Evolutionary conservation across 75 land plant species (phyloP), one percentile per base, ranked within the genome.

Genomic region (Sequoiadendron giganteum): DNA sequence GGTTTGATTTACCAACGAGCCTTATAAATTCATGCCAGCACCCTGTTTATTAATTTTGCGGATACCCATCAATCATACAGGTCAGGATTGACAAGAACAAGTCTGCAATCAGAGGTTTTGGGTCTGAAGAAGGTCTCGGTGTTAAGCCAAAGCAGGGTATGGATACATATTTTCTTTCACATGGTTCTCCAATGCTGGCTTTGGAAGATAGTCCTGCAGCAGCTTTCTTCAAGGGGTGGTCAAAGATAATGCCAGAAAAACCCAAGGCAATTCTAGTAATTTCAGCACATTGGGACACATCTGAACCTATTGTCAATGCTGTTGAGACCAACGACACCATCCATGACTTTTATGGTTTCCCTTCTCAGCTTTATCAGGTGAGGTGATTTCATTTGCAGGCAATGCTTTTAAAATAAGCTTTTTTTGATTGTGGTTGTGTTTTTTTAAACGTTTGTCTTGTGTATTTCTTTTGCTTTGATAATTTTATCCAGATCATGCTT

Each of bases 251-350:
- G 14, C 30, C 84, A 40, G 85, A 86, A 49, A 92, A 86, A 86
- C 97, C 99, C 58, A 94, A 90, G 79, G 91, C 96, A 21, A 94
- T 97, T 70, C 91, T 96, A 13, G 86, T 92, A 56, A 89, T 97
- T 54, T 97, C 99, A 56, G 97, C 88, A 15, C 97, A 96, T 87
- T 97, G 99, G 97, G 92, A 96, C 68, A 95, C 96, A 84, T 28
- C 83, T 2, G 94, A 89, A 1, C 99, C 96, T 39, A 40, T 89
- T 48, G 95, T 97, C 73, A 91, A 87, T 70, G 87, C 61, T 87
- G 88, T 95, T 77, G 77, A 70, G 45, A 87, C 30, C 38, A 90
- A 93, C 83, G 72, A 84, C 76, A 93, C 94, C 82, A 94, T 97
- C 85, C 61, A 95, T 76, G 99, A 97, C 61, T 97, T 96, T 91